Evolutionary conservation across 2,329 filamentous ascomycete species (phyloP), one percentile per base, ranked within the genome.

Genomic region (Colletotrichum camelliae): DNA sequence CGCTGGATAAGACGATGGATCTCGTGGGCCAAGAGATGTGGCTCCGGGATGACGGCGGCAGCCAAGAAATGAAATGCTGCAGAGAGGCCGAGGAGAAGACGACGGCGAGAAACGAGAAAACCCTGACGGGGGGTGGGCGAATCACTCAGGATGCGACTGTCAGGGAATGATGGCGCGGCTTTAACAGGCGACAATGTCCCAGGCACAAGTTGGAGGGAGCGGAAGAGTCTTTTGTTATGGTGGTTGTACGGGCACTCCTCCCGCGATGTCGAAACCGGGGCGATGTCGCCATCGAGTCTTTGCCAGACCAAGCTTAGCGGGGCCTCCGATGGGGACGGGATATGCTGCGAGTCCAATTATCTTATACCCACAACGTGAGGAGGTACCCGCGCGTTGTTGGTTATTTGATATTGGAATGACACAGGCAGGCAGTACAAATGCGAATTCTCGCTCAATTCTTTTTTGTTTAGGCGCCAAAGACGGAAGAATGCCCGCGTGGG

Each of bases 211-310:
- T 62, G 43, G 60, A 58, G 75, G 65, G 29, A 64, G 72, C 43
- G 48, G 24, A 33, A 71, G 31, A 66, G 69, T 67, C 31, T 66
- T 69, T 43, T 55, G 43, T 67, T 62, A 55, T 65, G 67, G 58
- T 76, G 52, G 58, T 71, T 68, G 72, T 55, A 65, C 72, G 57
- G 18, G 57, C 64, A 73, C 73, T 75, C 73, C 64, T 75, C 70
- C 35, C 43, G 70, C 64, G 43, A 73, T 67, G 68, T 74, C 72
- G 60, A 77, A 77, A 74, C 77, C 71, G 78, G 73, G 77, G 74
- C 77, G 79, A 80, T 80, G 79, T 80, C 79, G 79, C 79, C 78
- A 80, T 80, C 78, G 73, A 77, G 75, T 72, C 78, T 76, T 77
- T 72, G 62, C 77, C 77, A 57, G 69, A 61, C 71, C 24, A 77